phyloP scores from a whole-genome alignment of 345 rosid species.

The Lepidium africanum region DNA sequence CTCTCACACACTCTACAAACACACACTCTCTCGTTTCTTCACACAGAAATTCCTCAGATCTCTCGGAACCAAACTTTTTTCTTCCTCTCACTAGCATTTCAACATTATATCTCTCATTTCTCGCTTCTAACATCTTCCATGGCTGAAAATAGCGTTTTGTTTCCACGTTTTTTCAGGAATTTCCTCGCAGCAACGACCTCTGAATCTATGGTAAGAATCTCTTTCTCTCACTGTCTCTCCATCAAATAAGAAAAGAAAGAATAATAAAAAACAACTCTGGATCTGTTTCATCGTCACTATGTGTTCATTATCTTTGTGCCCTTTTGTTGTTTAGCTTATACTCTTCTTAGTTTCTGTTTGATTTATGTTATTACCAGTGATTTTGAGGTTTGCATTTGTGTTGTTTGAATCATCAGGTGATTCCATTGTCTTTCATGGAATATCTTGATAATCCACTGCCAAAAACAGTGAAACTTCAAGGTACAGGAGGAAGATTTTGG shows the following conservation, averaged over 20 bases:
- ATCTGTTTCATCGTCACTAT: background rate
- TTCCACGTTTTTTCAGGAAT: slow-evolving; percentile 24
- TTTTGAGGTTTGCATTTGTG: background rate
- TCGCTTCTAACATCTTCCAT: background rate
- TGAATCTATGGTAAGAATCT: slow-evolving; percentile 6
- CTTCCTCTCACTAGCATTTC: background rate
- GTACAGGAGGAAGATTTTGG: slow-evolving; percentile 14
- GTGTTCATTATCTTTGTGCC: background rate
- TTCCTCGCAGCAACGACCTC: slow-evolving; percentile 8
- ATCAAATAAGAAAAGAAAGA: background rate
- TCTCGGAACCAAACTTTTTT: background rate
- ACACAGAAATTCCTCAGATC: background rate
- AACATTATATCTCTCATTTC: background rate
- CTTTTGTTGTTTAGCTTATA: background rate
- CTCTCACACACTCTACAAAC: background rate
- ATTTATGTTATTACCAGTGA: background rate
- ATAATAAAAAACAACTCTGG: background rate
- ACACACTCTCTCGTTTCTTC: background rate
- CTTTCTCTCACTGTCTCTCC: background rate
- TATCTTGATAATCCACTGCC: slow-evolving; percentile 16
- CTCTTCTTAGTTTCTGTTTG: background rate
- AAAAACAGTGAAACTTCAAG: background rate
- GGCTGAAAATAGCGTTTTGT: background rate
- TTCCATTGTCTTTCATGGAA: slow-evolving; percentile 1
- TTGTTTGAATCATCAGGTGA: background rate